Base-by-base conservation (phyloP, 2,329 filamentous ascomycete species). In the Penicillium sp. region DNA sequence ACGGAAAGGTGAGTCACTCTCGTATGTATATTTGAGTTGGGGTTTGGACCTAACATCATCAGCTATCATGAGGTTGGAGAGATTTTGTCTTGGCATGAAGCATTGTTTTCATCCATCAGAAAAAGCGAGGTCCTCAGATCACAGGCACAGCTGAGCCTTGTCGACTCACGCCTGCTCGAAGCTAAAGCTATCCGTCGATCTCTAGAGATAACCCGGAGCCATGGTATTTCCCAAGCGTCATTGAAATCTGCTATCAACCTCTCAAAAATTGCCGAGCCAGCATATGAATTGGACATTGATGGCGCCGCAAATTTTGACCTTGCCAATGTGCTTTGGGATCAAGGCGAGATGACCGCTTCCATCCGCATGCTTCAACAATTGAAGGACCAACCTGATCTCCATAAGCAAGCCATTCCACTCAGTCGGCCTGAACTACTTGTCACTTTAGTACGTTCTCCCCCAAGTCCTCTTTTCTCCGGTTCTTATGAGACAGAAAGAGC, bases 321-420 rank as follows among this genome's bases (percentile, higher is more conserved):
- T 7, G 92, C 95, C 10, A 91, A 89, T 65, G 91, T 95, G 6
- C 78, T 99, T 1, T 99, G 94, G 93, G 91, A 95, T 58, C 89
- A 96, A 68, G 92, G 92, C 11, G 93, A 99, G 72, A 90, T 90
- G 78, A 85, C 88, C 18, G 85, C 90, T 0, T 96, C 94, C 0
- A 96, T 99, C 55, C 83, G 87, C 36, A 92, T 97, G 82, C 83
- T 97, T 18, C 88, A 93, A 65, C 82, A 84, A 41, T 81, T 97
- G 10, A 83, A 88, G 50, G 77, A 80, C 41, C 79, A 84, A 48
- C 78, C 81, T 38, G 80, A 84, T 27, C 72, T 90, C 2, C 83
- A 83, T 50, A 84, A 83, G 54, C 89, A 95, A 69, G 84, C 83
- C 1, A 84, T 96, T 42, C 75, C 81, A 2, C 82, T 96, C 29